These are phyloP conservation scores for Hebeloma cylindrosporum DNA, from an alignment of 768 basidiomycete genomes.

Conservation along the genomic window DNA sequence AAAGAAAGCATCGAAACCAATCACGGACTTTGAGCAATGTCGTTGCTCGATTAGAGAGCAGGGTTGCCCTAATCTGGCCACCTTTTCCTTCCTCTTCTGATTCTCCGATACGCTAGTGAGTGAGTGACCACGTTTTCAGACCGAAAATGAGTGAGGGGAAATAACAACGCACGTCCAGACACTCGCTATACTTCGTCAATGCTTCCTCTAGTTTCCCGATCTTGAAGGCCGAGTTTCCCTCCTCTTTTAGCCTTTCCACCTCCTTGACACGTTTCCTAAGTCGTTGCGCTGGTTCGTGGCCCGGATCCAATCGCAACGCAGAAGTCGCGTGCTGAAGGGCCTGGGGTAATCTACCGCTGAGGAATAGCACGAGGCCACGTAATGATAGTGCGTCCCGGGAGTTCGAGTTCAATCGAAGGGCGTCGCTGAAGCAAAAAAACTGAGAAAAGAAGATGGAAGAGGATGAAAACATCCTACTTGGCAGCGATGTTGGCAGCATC, in stretches of 20 bases:
- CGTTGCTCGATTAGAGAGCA: conserved; percentile 83
- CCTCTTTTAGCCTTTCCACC: conserved; percentile 81
- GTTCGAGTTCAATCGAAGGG: conserved; percentile 65
- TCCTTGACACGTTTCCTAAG: conserved; percentile 80
- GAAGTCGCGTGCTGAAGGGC: conserved; percentile 69
- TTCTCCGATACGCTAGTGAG: conserved; percentile 61
- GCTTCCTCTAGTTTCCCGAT: conserved; percentile 57
- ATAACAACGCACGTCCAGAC: conserved; percentile 54
- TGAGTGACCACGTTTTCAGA: not conserved
- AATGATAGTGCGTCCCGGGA: conserved; percentile 78
- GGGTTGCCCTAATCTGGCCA: conserved; percentile 75
- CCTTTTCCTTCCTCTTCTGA: conserved; percentile 72
- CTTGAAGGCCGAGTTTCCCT: conserved; percentile 81
- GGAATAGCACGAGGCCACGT: conserved; percentile 80
- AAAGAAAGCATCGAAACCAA: not conserved
- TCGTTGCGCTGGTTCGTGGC: conserved; percentile 65
- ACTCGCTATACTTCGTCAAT: conserved; percentile 64
- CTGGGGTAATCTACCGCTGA: conserved; percentile 66
- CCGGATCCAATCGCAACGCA: conserved; percentile 78
- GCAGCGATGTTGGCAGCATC: conserved; percentile 74
- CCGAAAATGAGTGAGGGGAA: not conserved
- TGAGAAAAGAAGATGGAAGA: not conserved
- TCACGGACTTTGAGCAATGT: conserved; percentile 66
- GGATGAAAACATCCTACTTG: conserved; percentile 51
- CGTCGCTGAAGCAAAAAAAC: conserved; percentile 51